Base-by-base conservation (phyloP, 2,329 filamentous ascomycete genomes). In the Claviceps cyperi region DNA sequence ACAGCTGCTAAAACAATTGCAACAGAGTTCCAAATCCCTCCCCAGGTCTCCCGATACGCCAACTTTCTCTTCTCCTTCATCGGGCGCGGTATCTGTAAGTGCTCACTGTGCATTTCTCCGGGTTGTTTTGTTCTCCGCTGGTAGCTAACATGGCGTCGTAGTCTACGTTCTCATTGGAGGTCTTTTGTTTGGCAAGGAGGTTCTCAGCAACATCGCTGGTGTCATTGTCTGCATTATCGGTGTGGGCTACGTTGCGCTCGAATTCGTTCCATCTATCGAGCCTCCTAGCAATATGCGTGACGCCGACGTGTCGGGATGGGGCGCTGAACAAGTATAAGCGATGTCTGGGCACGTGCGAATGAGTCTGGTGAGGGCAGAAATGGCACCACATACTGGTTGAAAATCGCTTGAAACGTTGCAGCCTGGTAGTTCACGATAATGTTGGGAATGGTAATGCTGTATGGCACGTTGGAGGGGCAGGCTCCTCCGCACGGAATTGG, bases 1-100 rank as follows among this genome's bases (percentile, higher is more conserved):
- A 40, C 22, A 43, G 32, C 43, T 40, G 39, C 60, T 65, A 54
- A 66, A 55, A 56, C 50, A 37, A 11, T 28, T 11, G 37, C 60
- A 76, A 28, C 24, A 46, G 92, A 98, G 70, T 94, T 97, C 73
- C 85, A 95, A 69, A 91, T 96, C 59, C 91, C 92, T 47, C 87
- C 90, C 52, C 90, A 95, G 66, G 77, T 95, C 50, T 84, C 89
- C 52, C 84, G 88, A 70, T 95, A 97, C 73, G 91, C 89, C 50
- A 94, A 88, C 11, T 98, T 98, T 75, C 83, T 97, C 69, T 97
- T 97, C 75, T 94, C 87, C 51, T 97, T 98, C 76, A 72, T 97
- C 59, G 92, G 92, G 54, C 89, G 92, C 64, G 92, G 92, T 69
- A 76, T 88, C 66, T 97, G 90, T 95, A 80, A 71, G 88, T 81